A percentile compares a stretch with the other conserved stretches of the same genome.
Conservation (phyloP, 2,329 filamentous ascomycete species). For the Scortechinia acanthostroma region DNA sequence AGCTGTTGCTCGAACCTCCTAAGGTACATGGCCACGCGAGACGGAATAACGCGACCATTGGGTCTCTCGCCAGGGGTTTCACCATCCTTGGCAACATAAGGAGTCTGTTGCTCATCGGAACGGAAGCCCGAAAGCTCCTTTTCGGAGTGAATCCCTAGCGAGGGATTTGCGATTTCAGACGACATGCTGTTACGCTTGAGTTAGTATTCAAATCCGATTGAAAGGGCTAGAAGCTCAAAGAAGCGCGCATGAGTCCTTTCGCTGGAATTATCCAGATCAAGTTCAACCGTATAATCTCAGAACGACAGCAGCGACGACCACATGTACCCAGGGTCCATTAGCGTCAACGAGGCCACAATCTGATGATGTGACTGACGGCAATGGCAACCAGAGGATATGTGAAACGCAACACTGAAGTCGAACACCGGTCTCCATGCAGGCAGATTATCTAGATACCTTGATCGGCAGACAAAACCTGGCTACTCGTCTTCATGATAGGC, state of each 20-base stretch:
- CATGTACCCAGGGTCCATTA: conserved; percentile 2
- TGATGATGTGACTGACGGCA: too few relatives aligned
- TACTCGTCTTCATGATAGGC: background rate
- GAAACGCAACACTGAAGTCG: too few relatives aligned
- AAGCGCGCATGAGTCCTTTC: conserved; percentile 29
- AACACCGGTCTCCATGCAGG: conserved; percentile 31
- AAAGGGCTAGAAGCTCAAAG: conserved; percentile 10
- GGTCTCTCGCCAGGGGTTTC: too few relatives aligned
- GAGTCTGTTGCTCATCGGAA: background rate
- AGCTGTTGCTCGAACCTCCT: conserved; percentile 26
- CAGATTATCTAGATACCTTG: conserved; percentile 27
- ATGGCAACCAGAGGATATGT: too few relatives aligned
- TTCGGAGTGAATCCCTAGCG: background rate
- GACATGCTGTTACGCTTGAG: background rate
- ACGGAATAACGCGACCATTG: conserved; percentile 5
- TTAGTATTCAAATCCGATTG: background rate
- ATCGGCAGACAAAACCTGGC: conserved; percentile 10
- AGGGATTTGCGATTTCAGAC: background rate
- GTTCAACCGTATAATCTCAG: conserved; percentile 30
- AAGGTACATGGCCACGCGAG: conserved; percentile 16
- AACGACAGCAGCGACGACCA: conserved; percentile 12
- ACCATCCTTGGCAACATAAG: too few relatives aligned
- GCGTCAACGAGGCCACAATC: too few relatives aligned
- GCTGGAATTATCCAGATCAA: conserved; percentile 19
- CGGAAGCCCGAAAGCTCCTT: background rate